Base-by-base conservation (phyloP, 495 filamentous ascomycete species). In the Trichocladium uniseriatum region DNA sequence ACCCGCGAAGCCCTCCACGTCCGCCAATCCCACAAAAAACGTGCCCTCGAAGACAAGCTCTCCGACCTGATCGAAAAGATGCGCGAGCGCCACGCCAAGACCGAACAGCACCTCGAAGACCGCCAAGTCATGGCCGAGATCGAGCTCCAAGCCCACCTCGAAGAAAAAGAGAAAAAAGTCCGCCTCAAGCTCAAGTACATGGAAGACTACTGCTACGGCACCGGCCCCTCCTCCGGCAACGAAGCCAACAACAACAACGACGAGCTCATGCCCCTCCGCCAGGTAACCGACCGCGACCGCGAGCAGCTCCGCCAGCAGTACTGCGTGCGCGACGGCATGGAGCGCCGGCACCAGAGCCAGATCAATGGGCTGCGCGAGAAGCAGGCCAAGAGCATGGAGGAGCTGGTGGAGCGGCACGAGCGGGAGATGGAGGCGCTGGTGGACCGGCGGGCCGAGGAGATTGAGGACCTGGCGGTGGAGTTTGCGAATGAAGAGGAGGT, bases 331-430 rank as follows among this genome's bases (percentile, higher is more conserved):
- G 80, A 84, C 54, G 73, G 79, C 43, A 82, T 90, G 79, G 79
- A 81, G 41, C 74, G 78, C 11, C 76, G 84, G 2, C 85, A 90
- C 54, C 74, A 80, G 38, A 71, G 79, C 15, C 80, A 82, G 49
- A 86, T 92, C 66, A 88, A 91, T 52, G 85, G 90, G 1, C 75
- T 92, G 48, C 74, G 87, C 6, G 87, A 88, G 48, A 80, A 80
- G 38, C 87, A 92, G 56, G 81, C 80, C 4, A 76, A 82, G 53
- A 72, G 80, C 41, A 70, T 85, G 50, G 80, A 85, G 54, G 79
- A 82, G 51, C 70, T 87, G 5, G 67, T 79, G 3, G 72, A 72
- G 27, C 75, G 82, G 21, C 84, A 89, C 65, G 76, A 78, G 43
- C 65, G 65, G 20, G 85, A 92, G 63, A 64, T 84, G 24, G 67